Evolutionary conservation across 768 basidiomycete genomes (phyloP).

Genomic region (Collybiopsis luxurians): DNA sequence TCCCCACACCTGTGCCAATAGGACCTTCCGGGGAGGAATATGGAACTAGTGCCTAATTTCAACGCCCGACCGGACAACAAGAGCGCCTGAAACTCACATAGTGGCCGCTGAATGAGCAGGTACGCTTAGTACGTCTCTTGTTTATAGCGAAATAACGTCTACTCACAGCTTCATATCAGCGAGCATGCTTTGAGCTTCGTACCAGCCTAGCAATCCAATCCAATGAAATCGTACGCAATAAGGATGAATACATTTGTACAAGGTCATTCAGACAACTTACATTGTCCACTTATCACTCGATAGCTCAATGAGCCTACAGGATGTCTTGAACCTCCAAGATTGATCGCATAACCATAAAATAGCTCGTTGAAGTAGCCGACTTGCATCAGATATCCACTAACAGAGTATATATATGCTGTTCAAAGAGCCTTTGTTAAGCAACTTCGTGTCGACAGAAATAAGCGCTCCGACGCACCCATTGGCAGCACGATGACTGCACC

Average conservation of each 20-base stretch:
- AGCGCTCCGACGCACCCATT: background rate
- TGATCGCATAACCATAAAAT: conserved; percentile 22
- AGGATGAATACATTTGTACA: no score
- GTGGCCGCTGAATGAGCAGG: conserved; percentile 15
- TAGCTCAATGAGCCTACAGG: conserved; percentile 21
- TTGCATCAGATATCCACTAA: conserved; percentile 17
- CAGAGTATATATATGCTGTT: conserved; percentile 20
- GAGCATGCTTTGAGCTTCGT: conserved; percentile 23
- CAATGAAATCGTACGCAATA: background rate
- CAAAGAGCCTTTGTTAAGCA: background rate
- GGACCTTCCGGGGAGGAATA: conserved; percentile 19
- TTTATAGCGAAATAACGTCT: background rate
- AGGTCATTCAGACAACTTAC: background rate
- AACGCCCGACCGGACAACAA: background rate
- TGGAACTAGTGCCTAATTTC: conserved; percentile 14
- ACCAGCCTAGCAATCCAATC: conserved; percentile 14
- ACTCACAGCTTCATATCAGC: conserved; percentile 25
- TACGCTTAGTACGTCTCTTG: background rate
- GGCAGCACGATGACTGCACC: conserved; percentile 18
- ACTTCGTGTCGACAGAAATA: no score
- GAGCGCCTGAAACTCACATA: conserved; percentile 11
- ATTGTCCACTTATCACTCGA: conserved; percentile 23
- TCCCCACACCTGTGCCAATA: conserved; percentile 22
- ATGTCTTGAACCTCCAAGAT: conserved; percentile 21
- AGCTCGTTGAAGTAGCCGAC: conserved; percentile 23